Conservation (phyloP, 371 early-diverging fungal genomes). For the Blastocladiella emersonii region DNA sequence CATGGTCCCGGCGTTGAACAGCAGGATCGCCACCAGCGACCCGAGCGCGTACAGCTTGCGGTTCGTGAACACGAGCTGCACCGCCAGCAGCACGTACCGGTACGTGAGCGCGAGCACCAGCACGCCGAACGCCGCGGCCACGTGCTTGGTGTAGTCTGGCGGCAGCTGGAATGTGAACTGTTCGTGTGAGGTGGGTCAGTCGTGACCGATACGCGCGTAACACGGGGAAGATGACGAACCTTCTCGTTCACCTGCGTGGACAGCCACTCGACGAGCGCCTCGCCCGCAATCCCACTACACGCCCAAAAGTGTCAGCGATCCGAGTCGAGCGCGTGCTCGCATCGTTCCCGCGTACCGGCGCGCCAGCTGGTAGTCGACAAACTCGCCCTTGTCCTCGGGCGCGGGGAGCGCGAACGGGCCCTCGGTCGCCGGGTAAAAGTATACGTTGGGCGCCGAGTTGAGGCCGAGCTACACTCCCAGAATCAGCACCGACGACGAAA, state of each 20-base stretch:
- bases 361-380: constrained; percentile 26
- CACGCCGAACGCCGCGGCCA: constrained; percentile 32
- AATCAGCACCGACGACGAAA: too few species aligned
- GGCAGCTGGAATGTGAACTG: constrained; percentile 30
- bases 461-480: too few species aligned
- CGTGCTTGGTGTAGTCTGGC: constrained; percentile 38
- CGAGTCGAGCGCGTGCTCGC: not conserved
- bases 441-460: constrained; percentile 51
- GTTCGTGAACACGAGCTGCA: not conserved
- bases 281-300: constrained; percentile 49
- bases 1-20: constrained; percentile 75
- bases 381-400: constrained; percentile 14
- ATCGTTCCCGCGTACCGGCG: constrained; percentile 13
- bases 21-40: constrained; percentile 22
- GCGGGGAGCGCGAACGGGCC: constrained; percentile 24
- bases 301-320: not conserved
- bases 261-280: constrained; percentile 46
- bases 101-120: constrained; percentile 7
- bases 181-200: too few species aligned
- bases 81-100: constrained; percentile 17
- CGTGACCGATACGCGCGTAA: constrained; percentile 21
- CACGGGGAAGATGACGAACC: constrained; percentile 22
- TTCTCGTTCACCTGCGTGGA: constrained; percentile 17
- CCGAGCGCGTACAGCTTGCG: not conserved
- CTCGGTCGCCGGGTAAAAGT: constrained; percentile 56